A percentile compares a stretch with the other conserved stretches of the same genome.
phyloP scores from a whole-genome alignment of 306 rosid species.

The Betula pendula region DNA sequence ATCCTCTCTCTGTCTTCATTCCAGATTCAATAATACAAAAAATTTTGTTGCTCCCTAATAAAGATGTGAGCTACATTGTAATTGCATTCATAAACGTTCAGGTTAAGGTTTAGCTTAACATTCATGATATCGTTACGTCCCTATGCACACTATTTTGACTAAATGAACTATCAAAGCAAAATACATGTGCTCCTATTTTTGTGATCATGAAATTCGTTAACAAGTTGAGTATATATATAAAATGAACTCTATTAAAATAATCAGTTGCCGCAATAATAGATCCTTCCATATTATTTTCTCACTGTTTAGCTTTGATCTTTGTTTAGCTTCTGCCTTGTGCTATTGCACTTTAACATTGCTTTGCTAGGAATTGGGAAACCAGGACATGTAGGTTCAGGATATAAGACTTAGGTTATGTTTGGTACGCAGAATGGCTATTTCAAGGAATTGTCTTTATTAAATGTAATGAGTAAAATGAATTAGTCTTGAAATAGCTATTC shows the following conservation, averaged over 20 bases:
- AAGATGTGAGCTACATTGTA: conserved; percentile 21
- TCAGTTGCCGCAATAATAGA: neutral
- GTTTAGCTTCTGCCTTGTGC: neutral
- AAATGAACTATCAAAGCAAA: neutral
- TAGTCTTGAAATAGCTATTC: no score
- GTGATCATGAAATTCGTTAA: neutral
- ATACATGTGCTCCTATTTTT: conserved; percentile 11
- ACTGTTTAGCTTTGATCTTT: neutral
- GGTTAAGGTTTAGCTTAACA: conserved; percentile 6
- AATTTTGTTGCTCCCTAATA: neutral
- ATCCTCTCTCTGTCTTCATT: neutral
- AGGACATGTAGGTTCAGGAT: neutral
- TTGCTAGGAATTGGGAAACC: neutral
- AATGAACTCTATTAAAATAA: neutral
- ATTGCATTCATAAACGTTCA: conserved; percentile 19
- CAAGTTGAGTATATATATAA: conserved; percentile 7
- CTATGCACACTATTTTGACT: neutral
- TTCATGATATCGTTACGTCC: neutral
- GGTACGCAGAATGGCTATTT: no score
- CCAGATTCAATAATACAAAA: conserved; percentile 20
- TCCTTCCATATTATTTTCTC: neutral
- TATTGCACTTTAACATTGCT: conserved; percentile 2
- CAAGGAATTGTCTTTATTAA: no score
- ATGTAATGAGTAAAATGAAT: no score
- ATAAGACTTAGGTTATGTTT: no score